Base-by-base conservation (phyloP, 129 eudicot genomes). In the Centaurea solstitialis region DNA sequence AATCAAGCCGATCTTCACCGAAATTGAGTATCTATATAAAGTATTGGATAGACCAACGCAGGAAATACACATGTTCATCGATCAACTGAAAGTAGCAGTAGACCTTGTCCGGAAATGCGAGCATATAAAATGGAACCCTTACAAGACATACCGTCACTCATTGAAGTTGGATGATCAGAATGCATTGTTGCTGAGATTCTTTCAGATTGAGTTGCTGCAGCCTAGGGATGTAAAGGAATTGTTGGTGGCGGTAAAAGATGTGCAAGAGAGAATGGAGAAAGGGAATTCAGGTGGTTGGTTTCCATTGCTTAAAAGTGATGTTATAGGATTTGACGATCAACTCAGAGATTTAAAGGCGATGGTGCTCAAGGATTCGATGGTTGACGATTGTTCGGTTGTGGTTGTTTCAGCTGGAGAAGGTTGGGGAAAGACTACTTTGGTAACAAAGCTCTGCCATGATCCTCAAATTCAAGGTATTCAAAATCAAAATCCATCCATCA, bases 251-350 rank as follows among this genome's bases (percentile, higher is more conserved):
- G 43, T 38, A 59, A 71, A 33, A 23, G 30, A 35, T 69, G 15
- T 78, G 81, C 43, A 77, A 9, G 43, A 4, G 30, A 7, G 9
- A 43, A 26, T 0, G 30, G 30, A 26, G 30, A 26, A 26, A 26
- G 33, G 82, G 68, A 21, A 68, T 3, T 66, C 35, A 4, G 2
- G 41, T 9, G 10, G 64, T 80, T 39, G 73, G 78, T n/a, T 73
- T 61, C 83, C 78, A 9, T 80, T 80, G 45, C 83, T 1, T 26
- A 64, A 72, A 13, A 78, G 73, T 0, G 45, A 15, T 9, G 78
- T 80, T 80, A 80, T 80, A 2, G 83, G 83, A 24, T 80, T 72
- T 72, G 78, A 72, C 0, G 83, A 80, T 61, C 78, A 35, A 24
- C 5, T 77, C 40, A 77, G 73, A 72, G 73, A 7, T 13, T 77